phyloP scores from a whole-genome alignment of 805 yeast genomes.

The Candida ipomoeae region DNA sequence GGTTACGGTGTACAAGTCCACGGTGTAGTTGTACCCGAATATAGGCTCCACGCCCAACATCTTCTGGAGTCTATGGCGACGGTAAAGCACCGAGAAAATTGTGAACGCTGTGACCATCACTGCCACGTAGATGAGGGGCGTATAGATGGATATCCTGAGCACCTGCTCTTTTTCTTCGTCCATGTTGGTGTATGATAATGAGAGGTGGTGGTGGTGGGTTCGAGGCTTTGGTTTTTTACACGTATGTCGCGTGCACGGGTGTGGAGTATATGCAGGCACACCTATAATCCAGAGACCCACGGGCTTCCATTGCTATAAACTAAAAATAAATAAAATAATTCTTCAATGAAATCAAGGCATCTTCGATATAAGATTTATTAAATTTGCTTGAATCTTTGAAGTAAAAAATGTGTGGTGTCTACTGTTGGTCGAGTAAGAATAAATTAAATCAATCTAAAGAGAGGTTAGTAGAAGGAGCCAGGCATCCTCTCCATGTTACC shows the following conservation, averaged over 20 bases:
- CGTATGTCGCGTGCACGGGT: slow-evolving; percentile 2
- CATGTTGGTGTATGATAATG: slow-evolving; percentile 4
- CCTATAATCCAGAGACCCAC: too few species aligned
- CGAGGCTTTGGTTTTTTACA: slow-evolving; percentile 1
- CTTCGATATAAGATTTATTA: too few species aligned
- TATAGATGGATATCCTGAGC: slow-evolving; percentile 38
- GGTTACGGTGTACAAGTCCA: slow-evolving; percentile 59
- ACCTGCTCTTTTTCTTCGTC: slow-evolving; percentile 24
- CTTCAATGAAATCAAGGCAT: too few species aligned
- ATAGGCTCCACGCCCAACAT: slow-evolving; percentile 64
- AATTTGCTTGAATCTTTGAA: background rate
- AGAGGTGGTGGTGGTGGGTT: background rate
- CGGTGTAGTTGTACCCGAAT: slow-evolving; percentile 64
- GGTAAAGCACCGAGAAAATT: slow-evolving; percentile 65
- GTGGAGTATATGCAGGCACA: background rate
- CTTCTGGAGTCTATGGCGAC: slow-evolving; percentile 50
- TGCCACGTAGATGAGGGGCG: slow-evolving; percentile 74
- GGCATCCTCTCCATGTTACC: slow-evolving; percentile 7
- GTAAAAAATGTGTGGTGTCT: background rate
- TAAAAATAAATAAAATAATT: too few species aligned
- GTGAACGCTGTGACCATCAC: slow-evolving; percentile 63
- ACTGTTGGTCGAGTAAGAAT: background rate
- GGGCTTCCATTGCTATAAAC: too few species aligned
- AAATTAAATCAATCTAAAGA: background rate
- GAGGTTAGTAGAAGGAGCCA: slow-evolving; percentile 7